Evolutionary conservation across 1,284 basidiomycete species (phyloP).

Genomic region (Tremellales sp.): DNA sequence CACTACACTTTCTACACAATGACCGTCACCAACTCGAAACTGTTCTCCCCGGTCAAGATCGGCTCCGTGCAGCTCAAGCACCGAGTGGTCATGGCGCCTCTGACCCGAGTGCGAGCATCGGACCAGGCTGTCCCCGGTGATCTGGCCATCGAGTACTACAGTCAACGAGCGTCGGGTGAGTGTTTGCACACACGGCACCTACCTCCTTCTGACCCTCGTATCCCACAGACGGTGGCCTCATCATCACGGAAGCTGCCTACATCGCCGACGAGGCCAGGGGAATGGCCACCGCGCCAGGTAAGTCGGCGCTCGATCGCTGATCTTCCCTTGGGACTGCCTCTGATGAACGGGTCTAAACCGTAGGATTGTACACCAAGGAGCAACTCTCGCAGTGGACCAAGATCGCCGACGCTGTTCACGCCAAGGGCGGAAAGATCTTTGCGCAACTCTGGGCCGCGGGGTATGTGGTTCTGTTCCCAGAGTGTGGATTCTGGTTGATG

Average conservation of each 20-base stretch:
- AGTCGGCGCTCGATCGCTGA: neutral
- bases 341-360: too few relatives aligned
- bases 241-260: constrained; percentile 43
- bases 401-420: constrained; percentile 52
- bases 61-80: constrained; percentile 35
- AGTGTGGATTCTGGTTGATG: neutral
- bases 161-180: constrained; percentile 36
- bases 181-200: neutral
- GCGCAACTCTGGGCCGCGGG: constrained; percentile 55
- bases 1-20: neutral
- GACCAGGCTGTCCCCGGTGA: constrained; percentile 26
- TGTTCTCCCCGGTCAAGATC: constrained; percentile 29
- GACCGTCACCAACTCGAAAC: neutral
- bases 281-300: constrained; percentile 22
- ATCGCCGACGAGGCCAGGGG: constrained; percentile 27
- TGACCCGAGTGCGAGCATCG: constrained; percentile 38
- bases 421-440: constrained; percentile 52
- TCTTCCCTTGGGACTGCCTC: too few relatives aligned
- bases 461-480: constrained; percentile 23
- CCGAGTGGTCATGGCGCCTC: constrained; percentile 44
- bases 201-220: neutral
- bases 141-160: constrained; percentile 40
- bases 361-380: constrained; percentile 28
- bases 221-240: constrained; percentile 29
- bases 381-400: constrained; percentile 40